Evolutionary conservation across 2,329 filamentous ascomycete species (phyloP).

Genomic region (Epichloe uncinata): DNA sequence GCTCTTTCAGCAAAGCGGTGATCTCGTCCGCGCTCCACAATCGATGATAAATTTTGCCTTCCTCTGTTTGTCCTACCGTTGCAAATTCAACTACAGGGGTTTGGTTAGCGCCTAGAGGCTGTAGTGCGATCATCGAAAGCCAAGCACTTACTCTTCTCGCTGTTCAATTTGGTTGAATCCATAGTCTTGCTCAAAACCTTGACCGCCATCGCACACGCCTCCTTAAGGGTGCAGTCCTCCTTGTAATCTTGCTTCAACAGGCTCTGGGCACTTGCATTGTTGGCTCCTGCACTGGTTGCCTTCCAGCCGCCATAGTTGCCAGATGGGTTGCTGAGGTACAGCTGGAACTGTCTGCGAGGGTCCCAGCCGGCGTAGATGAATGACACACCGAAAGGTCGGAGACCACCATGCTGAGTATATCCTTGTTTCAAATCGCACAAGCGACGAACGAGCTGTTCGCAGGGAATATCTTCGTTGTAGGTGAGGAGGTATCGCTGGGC

Average conservation of each 20-base stretch:
- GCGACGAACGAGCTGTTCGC: conserved; percentile 92
- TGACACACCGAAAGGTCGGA: conserved; percentile 93
- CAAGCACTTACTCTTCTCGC: conserved; percentile 82
- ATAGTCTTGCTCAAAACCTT: conserved; percentile 99
- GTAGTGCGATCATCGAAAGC: not conserved
- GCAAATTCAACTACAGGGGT: conserved; percentile 73
- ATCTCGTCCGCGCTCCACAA: conserved; percentile 97
- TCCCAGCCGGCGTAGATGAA: conserved; percentile 99
- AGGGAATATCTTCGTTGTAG: conserved; percentile 99
- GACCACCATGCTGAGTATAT: conserved; percentile 97
- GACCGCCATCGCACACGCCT: conserved; percentile 93
- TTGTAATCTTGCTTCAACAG: conserved; percentile 99
- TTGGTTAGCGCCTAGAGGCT: conserved; percentile 7
- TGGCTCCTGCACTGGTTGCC: conserved; percentile 92
- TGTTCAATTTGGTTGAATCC: conserved; percentile 97
- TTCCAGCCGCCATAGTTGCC: conserved; percentile 99
- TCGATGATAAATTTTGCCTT: conserved; percentile 95
- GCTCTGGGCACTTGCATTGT: conserved; percentile 95
- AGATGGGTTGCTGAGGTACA: conserved; percentile 97
- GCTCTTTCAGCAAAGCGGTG: conserved; percentile 82
- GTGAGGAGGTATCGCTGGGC: conserved; percentile 96
- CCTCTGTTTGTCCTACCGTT: conserved; percentile 88
- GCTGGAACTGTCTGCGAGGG: conserved; percentile 88
- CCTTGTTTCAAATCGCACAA: conserved; percentile 98
- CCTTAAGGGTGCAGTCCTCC: conserved; percentile 90